These are phyloP conservation scores for Gynostemma pentaphyllum DNA, from an alignment of 306 rosid species.

Conservation along the genomic window DNA sequence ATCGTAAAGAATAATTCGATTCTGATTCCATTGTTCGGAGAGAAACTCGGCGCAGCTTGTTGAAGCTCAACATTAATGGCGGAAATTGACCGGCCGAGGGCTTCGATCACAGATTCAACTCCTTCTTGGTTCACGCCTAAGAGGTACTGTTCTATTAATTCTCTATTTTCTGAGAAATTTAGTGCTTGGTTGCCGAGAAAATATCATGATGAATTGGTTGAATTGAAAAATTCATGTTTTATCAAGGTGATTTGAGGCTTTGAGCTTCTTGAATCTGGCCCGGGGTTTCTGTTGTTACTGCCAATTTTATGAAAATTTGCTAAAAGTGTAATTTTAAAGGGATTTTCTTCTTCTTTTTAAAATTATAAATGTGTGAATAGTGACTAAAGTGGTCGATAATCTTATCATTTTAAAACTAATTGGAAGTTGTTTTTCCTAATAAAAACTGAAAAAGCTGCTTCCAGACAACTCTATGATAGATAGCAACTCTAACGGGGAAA, in stretches of 20 bases:
- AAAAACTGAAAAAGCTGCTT: too few relatives aligned
- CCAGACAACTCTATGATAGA: too few relatives aligned
- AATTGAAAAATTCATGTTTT: background rate
- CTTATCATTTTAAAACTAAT: too few relatives aligned
- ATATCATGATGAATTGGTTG: background rate
- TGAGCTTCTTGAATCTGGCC: slow-evolving; percentile 4
- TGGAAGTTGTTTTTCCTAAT: too few relatives aligned
- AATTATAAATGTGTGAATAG: too few relatives aligned
- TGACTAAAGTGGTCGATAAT: too few relatives aligned
- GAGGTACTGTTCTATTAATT: slow-evolving; percentile 25
- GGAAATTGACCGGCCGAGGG: slow-evolving; percentile 19
- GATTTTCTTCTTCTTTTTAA: too few relatives aligned
- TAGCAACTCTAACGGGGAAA: background rate
- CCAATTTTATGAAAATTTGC: too few relatives aligned
- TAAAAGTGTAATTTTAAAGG: too few relatives aligned
- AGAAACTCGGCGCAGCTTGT: too few relatives aligned
- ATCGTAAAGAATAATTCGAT: background rate
- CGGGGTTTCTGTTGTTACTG: too few relatives aligned
- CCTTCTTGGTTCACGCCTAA: slow-evolving; percentile 79
- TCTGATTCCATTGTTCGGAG: slow-evolving; percentile 10
- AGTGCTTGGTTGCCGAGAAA: slow-evolving; percentile 10
- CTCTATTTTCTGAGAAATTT: background rate
- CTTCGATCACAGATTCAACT: slow-evolving; percentile 29
- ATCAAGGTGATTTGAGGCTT: slow-evolving; percentile 3
- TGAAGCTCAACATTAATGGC: slow-evolving; percentile 7